Evolutionary conservation across 129 eudicot species (phyloP).

Genomic region (Chrysanthemum lavandulifolium): DNA sequence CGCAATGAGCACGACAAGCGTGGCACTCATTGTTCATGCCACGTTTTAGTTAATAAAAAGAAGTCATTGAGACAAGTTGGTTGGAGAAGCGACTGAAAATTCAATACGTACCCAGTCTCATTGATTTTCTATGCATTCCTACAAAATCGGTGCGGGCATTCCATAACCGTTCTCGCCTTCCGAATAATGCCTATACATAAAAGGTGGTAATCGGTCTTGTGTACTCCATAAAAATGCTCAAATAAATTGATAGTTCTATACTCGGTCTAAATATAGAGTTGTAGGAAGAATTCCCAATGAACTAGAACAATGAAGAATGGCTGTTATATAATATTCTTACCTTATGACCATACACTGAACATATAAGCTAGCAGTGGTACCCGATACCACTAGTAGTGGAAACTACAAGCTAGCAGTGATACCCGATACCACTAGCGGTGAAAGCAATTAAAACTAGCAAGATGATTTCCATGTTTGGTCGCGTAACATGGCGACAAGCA

Average conservation of each 20-base stretch:
- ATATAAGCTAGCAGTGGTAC: too few relatives aligned
- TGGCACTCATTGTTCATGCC: slow-evolving; percentile 70
- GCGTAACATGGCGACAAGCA: too few relatives aligned
- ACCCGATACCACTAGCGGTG: too few relatives aligned
- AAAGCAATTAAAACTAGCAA: too few relatives aligned
- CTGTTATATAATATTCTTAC: neutral
- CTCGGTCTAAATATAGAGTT: neutral
- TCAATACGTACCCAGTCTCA: slow-evolving; percentile 72
- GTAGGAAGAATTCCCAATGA: slow-evolving; percentile 1
- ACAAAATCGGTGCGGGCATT: slow-evolving; percentile 96
- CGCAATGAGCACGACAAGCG: slow-evolving; percentile 72
- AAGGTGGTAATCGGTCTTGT: slow-evolving; percentile 6
- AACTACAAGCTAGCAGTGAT: too few relatives aligned
- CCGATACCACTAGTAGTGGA: too few relatives aligned
- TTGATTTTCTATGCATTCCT: slow-evolving; percentile 97
- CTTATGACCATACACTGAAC: neutral
- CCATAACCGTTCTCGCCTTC: slow-evolving; percentile 97
- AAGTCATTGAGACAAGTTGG: neutral
- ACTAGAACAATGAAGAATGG: neutral
- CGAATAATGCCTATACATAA: slow-evolving; percentile 66
- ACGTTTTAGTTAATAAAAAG: neutral
- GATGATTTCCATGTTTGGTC: too few relatives aligned
- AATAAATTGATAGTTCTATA: neutral
- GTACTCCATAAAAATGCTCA: neutral
- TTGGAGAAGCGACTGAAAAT: slow-evolving; percentile 7